phyloP scores from a whole-genome alignment of 495 filamentous ascomycete species.

The Choiromyces venosus region DNA sequence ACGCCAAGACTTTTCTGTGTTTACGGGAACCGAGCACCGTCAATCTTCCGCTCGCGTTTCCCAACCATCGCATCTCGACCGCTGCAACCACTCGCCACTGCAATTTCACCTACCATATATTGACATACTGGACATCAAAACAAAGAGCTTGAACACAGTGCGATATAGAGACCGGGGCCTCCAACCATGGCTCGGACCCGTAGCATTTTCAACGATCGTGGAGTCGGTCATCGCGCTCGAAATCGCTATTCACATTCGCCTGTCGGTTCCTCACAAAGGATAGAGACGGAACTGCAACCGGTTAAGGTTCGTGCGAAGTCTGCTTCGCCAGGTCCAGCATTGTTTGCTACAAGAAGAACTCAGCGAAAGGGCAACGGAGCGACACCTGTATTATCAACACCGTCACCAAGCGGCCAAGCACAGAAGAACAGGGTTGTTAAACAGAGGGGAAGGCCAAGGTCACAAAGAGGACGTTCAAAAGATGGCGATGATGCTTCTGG shows the following conservation, averaged over 20 bases:
- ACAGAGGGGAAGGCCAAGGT: conserved; percentile 9
- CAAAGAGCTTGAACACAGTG: background rate
- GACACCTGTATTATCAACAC: background rate
- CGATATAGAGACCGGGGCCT: background rate
- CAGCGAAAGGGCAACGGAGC: background rate
- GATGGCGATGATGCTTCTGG: conserved; percentile 12
- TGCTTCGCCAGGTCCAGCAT: conserved; percentile 15
- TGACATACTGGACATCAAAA: background rate
- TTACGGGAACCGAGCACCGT: background rate
- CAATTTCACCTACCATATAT: conserved; percentile 4
- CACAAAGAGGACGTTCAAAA: conserved; percentile 10
- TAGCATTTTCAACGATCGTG: conserved; percentile 16
- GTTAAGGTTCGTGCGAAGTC: conserved; percentile 2
- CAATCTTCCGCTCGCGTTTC: conserved; percentile 4
- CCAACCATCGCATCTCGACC: conserved; percentile 4
- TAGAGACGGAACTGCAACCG: background rate
- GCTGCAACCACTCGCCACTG: background rate
- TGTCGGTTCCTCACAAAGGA: background rate
- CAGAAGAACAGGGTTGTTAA: conserved; percentile 15
- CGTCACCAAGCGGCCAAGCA: background rate
- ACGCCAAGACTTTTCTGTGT: background rate
- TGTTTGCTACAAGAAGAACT: background rate
- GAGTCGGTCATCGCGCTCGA: conserved; percentile 13
- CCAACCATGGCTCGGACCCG: conserved; percentile 17
- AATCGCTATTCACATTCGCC: conserved; percentile 3